Evolutionary conservation across 192 early-diverging fungal genomes (phyloP), one percentile per base, ranked within the genome.

Genomic region (Entomortierella beljakovae): DNA sequence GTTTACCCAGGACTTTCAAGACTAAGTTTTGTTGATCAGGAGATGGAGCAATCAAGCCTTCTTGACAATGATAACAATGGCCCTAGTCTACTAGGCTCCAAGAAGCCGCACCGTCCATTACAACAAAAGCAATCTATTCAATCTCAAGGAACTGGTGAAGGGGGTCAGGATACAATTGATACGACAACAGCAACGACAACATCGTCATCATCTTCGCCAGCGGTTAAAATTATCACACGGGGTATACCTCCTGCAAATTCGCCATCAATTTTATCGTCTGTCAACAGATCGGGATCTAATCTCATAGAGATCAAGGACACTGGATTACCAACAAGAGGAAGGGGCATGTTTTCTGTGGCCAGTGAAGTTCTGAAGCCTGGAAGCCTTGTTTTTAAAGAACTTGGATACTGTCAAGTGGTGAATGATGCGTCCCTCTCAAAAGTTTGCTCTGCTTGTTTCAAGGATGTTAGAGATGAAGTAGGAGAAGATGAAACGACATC

Each of bases 381-480:
- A 0, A 59, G 26, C 1, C 54, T 77, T 28, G 55, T 77, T 33
- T 77, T 77, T 38, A 77, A 64, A 37, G 74, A 77, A 31, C 66
- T 77, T 16, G 74, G 74, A 46, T 77, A 69, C 38, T 68, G 65
- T 28, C 74, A 77, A 55, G 74, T 77, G 1, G 74, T 77, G 32
- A 55, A 77, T 28, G 74, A 77, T 46, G 42, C 65, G 10, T 77
- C 65, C 1, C 61, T 77, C 9, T 60, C 74, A 10, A 32, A 63
- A 11, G 74, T 77, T 22, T 77, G 74, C 23, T 77, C 74, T 0
- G 48, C 66, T 1, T 77, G 74, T 32, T 77, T 77, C 55, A 77
- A 77, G 31, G 74, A 77, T 31, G 68, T 54, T 6, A 59, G 74
- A 28, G 74, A 77, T 4, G 74, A 77, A 31, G 50, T 64, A 11